These are phyloP conservation scores for Cryptococcus maquisensis DNA, from an alignment of 1,284 basidiomycete genomes.

Conservation along the genomic window DNA sequence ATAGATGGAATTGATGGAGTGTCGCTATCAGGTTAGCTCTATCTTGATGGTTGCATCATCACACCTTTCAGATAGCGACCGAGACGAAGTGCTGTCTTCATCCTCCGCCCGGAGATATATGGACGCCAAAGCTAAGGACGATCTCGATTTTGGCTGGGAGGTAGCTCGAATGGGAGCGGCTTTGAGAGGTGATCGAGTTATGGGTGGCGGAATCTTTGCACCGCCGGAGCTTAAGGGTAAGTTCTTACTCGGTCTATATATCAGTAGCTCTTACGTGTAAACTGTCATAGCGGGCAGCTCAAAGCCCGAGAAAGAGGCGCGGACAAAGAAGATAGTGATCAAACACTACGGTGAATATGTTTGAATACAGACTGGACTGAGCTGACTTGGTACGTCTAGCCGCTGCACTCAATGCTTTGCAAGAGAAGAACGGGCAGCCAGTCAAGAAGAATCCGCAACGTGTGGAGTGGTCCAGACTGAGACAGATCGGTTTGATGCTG, in stretches of 20 bases:
- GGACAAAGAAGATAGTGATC: not conserved
- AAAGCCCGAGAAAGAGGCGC: not conserved
- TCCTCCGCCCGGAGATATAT: not conserved
- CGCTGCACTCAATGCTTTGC: not conserved
- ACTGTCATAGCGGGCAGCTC: not conserved
- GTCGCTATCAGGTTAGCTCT: not conserved
- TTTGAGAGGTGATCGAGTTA: not conserved
- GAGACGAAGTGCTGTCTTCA: not conserved
- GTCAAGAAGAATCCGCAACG: not conserved
- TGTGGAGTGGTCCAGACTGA: not conserved
- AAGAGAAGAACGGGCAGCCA: not conserved
- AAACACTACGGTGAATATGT: not conserved
- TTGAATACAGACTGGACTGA: not conserved
- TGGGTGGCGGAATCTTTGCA: not conserved
- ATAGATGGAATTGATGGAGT: not conserved
- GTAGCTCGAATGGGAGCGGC: not conserved
- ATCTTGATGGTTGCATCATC: not conserved
- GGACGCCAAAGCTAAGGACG: not conserved
- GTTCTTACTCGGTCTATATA: not conserved
- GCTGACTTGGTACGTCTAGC: not conserved
- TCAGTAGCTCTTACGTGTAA: not conserved
- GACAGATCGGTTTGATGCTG: not conserved
- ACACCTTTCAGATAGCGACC: not conserved
- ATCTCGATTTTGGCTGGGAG: not conserved
- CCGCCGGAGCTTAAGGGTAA: not conserved